phyloP scores from a whole-genome alignment of 306 rosid genomes.

The Vicia sativa region DNA sequence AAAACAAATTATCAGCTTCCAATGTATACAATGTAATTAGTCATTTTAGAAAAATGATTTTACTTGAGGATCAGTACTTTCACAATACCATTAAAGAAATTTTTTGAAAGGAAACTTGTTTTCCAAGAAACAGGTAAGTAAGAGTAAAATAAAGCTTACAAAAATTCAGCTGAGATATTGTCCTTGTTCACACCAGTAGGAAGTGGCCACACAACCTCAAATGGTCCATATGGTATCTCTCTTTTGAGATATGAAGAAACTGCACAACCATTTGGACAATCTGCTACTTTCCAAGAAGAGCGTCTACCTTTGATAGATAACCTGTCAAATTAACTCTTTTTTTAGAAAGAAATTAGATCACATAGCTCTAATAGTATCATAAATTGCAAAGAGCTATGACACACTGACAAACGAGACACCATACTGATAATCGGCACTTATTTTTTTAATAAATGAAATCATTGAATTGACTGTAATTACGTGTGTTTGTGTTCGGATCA shows the following conservation, averaged over 20 bases:
- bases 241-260: conserved; percentile 61
- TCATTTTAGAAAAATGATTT: no score
- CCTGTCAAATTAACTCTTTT: conserved; percentile 45
- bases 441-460: no score
- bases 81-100: no score
- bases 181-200: conserved; percentile 71
- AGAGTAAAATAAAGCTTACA: conserved; percentile 50
- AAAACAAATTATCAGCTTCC: conserved; percentile 22
- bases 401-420: not conserved
- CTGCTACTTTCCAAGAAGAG: conserved; percentile 40
- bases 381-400: not conserved
- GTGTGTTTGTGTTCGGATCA: no score
- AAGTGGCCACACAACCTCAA: conserved; percentile 70
- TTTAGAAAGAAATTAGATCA: not conserved
- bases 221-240: conserved; percentile 77
- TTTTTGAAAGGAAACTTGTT: no score
- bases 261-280: conserved; percentile 48
- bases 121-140: not conserved
- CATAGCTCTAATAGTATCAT: not conserved
- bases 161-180: conserved; percentile 66
- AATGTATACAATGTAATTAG: not conserved
- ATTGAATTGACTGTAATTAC: no score
- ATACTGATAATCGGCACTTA: no score
- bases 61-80: no score
- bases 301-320: conserved; percentile 63